Evolutionary conservation across 495 filamentous ascomycete genomes (phyloP), one percentile per base, ranked within the genome.

Genomic region (Talaromyces nanjingensis): DNA sequence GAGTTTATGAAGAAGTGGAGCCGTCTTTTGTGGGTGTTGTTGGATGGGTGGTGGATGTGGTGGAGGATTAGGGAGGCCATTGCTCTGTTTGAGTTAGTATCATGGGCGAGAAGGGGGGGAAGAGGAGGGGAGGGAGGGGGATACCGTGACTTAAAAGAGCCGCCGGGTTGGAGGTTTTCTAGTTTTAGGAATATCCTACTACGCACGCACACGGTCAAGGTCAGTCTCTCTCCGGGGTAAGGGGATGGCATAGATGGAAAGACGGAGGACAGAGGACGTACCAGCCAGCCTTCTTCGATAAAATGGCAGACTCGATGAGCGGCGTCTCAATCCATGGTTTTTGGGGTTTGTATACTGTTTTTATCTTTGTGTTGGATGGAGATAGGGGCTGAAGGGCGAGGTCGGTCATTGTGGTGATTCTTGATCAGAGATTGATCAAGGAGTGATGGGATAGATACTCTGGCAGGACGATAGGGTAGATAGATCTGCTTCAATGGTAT

Each of bases 111-210:
- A 6, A 45, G 61, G 5, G 29, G 7, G n/a, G 20, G 42, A 12
- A 58, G 33, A n/a, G n/a, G n/a, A n/a, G 47, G 27, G 16, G 5
- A 52, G 55, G 29, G 24, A 33, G 27, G 64, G 42, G 16, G 1
- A 49, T 74, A 79, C 74, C 89, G 87, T 33, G 92, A 96, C 75
- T 97, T 98, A 87, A 97, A 98, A 9, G 92, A 96, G 54, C 91
- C 92, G 4, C 90, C 89, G 4, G 94, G 93, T 69, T 98, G 93
- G 69, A 93, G 85, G 74, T 91, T 91, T 65, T 98, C 93, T 63
- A 97, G 86, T 72, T 98, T 98, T 68, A 98, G 87, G 75, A 89
- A 93, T 76, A 98, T 85, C 65, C 85, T 81, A 71, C 84, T 84
- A 64, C 12, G 6, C 2, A 34, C 47, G 2, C 27, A 24, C 1